phyloP scores from a whole-genome alignment of 1,284 basidiomycete species.

The Cutaneotrichosporon dermatis region DNA sequence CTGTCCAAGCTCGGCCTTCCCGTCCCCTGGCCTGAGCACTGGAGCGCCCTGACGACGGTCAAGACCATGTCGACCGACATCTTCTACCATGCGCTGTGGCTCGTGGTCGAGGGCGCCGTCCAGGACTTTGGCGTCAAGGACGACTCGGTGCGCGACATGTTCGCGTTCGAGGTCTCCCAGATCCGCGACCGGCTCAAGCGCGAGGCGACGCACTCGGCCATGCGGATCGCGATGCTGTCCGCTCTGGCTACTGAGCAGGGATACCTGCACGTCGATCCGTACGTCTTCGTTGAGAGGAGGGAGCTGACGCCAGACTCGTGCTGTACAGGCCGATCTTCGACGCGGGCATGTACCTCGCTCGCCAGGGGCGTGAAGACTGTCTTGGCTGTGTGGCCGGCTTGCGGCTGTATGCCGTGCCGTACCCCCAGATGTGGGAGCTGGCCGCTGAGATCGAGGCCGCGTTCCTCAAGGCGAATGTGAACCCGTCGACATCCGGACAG shows the following conservation, averaged over 20 bases:
- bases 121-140: slow-evolving; percentile 75
- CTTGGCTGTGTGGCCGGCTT: slow-evolving; percentile 75
- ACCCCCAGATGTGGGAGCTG: slow-evolving; percentile 73
- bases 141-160: slow-evolving; percentile 10
- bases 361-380: slow-evolving; percentile 73
- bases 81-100: slow-evolving; percentile 82
- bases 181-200: slow-evolving; percentile 65
- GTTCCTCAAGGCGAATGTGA: slow-evolving; percentile 3
- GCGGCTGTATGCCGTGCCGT: slow-evolving; percentile 65
- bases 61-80: slow-evolving; percentile 74
- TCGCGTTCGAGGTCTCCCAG: slow-evolving; percentile 56
- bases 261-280: slow-evolving; percentile 61
- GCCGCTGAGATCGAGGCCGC: slow-evolving; percentile 55
- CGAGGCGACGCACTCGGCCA: slow-evolving; percentile 75
- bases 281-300: slow-evolving; percentile 19
- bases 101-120: slow-evolving; percentile 51
- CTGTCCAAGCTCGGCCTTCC: slow-evolving; percentile 77
- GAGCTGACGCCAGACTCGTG: slow-evolving; percentile 52
- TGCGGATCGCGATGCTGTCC: slow-evolving; percentile 70
- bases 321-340: slow-evolving; percentile 79
- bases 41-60: slow-evolving; percentile 83
- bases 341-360: slow-evolving; percentile 73
- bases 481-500: not conserved
- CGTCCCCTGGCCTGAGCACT: slow-evolving; percentile 70
- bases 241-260: slow-evolving; percentile 75